Base-by-base conservation (phyloP, 257 asterid species). In the Gynochthodes officinalis region DNA sequence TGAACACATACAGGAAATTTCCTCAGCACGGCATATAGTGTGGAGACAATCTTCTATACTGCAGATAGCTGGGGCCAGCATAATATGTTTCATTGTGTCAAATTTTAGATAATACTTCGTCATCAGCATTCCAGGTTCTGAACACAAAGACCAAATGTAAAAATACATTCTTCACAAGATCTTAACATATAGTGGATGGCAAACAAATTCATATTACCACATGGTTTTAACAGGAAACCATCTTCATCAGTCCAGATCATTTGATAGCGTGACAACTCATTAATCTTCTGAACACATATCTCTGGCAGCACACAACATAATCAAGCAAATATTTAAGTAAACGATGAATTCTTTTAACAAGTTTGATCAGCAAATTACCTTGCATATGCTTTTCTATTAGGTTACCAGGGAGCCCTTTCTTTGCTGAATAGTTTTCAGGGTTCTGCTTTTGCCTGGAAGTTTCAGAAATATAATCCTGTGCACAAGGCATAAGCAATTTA, bases 161-260 rank as follows among this genome's bases (percentile, higher is more conserved):
- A n/a, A 64, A 54, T 64, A 58, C 25, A 23, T 7, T 71, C 42
- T 53, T n/a, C 28, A 49, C 63, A 43, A 53, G 57, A 75, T 60
- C 33, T 54, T 54, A 67, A 64, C 16, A 48, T 49, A 70, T 60
- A 62, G 61, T n/a, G 67, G 39, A 37, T 35, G 46, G 43, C 25
- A 46, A 74, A 54, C 42, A 72, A 73, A 66, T 68, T 60, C 64
- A 68, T 62, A 71, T 55, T 81, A 93, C 98, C 98, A 62, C 89
- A 96, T 70, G 97, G 90, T 87, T 87, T 93, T 77, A 93, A 84
- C 73, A 91, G 88, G 77, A 89, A 93, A 68, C 97, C 97, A 67
- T 93, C 97, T 75, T 89, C 97, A 80, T 93, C 98, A 35, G 95
- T 91, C 98, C 98, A 93, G 82, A 93, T 86, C 90, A 91, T 77